A percentile compares a stretch with the other conserved stretches of the same genome.
These are phyloP conservation scores for Neohortaea acidophila DNA, from an alignment of 495 filamentous ascomycete species.

Conservation along the genomic window DNA sequence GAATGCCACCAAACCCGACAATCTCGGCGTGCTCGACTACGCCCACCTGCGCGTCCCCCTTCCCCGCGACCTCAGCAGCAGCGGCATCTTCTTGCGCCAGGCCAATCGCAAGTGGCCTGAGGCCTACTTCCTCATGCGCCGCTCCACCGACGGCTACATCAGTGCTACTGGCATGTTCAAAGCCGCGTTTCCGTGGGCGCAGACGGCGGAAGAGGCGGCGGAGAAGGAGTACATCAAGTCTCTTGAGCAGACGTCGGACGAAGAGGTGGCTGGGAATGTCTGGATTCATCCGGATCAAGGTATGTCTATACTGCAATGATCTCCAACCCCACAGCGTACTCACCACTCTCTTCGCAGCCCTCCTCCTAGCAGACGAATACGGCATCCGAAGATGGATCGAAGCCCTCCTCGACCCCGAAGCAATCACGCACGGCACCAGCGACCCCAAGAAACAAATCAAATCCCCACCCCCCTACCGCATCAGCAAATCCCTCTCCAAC, in stretches of 20 bases:
- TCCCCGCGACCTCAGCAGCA: conserved; percentile 68
- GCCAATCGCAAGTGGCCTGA: conserved; percentile 43
- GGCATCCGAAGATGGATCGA: conserved; percentile 72
- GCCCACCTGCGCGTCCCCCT: conserved; percentile 85
- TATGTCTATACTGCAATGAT: conserved; percentile 28
- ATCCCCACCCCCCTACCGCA: conserved; percentile 29
- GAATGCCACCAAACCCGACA: conserved; percentile 52
- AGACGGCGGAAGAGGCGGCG: conserved; percentile 61
- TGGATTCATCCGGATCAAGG: conserved; percentile 80
- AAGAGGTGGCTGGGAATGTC: conserved; percentile 91
- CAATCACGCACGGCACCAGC: conserved; percentile 37
- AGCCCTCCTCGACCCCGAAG: conserved; percentile 69
- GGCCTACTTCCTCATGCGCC: conserved; percentile 94
- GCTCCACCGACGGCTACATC: conserved; percentile 84
- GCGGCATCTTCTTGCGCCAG: conserved; percentile 74
- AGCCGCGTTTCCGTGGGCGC: conserved; percentile 90
- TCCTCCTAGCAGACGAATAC: conserved; percentile 72
- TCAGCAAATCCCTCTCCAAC: conserved; percentile 14
- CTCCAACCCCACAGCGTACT: conserved; percentile 2
- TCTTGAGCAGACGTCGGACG: conserved; percentile 58
- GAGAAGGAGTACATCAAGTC: conserved; percentile 78
- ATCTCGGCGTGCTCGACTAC: conserved; percentile 79
- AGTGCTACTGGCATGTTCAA: conserved; percentile 99
- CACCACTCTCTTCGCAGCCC: conserved; percentile 35
- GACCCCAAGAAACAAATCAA: conserved; percentile 25